phyloP scores from a whole-genome alignment of 139 green algal genomes.

The Nannochloris sp. region DNA sequence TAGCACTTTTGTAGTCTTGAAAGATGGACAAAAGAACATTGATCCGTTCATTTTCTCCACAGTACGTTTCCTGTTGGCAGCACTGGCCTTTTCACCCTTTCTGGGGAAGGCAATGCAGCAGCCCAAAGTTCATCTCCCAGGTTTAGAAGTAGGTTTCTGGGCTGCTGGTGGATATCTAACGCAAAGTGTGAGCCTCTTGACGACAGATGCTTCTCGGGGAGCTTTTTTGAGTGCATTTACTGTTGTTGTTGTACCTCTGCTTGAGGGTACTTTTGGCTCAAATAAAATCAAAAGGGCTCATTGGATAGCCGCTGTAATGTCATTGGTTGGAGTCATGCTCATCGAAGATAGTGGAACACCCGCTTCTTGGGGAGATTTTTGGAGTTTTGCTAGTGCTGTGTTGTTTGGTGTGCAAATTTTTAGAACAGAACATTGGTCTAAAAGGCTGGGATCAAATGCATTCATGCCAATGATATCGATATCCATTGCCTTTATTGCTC shows the following conservation, averaged over 20 bases:
- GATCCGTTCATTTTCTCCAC: constrained; percentile 26
- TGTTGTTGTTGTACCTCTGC: constrained; percentile 64
- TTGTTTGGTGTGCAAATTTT: constrained; percentile 28
- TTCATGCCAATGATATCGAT: constrained; percentile 35
- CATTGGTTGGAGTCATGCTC: constrained; percentile 53
- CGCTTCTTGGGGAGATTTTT: constrained; percentile 51
- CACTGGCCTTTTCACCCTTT: constrained; percentile 31
- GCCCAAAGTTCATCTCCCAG: constrained; percentile 13
- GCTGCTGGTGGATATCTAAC: constrained; percentile 40
- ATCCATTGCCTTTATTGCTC: constrained; percentile 20
- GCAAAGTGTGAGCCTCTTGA: constrained; percentile 55
- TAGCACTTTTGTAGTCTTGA: constrained; percentile 32
- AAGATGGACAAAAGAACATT: constrained; percentile 19
- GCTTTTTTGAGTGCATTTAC: constrained; percentile 72
- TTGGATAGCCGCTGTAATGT: constrained; percentile 44
- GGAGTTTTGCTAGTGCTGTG: constrained; percentile 53
- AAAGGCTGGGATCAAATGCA: constrained; percentile 11
- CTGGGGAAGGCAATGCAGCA: constrained; percentile 16
- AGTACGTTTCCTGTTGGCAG: constrained; percentile 33
- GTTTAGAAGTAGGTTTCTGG: constrained; percentile 35
- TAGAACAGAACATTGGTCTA: constrained; percentile 22
- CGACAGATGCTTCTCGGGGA: constrained; percentile 52
- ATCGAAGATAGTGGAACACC: constrained; percentile 46
- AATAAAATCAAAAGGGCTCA: constrained; percentile 39
- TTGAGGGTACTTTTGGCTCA: constrained; percentile 51